These are phyloP conservation scores for Fomitopsis betulina DNA, from an alignment of 1,284 basidiomycete species.

Conservation along the genomic window DNA sequence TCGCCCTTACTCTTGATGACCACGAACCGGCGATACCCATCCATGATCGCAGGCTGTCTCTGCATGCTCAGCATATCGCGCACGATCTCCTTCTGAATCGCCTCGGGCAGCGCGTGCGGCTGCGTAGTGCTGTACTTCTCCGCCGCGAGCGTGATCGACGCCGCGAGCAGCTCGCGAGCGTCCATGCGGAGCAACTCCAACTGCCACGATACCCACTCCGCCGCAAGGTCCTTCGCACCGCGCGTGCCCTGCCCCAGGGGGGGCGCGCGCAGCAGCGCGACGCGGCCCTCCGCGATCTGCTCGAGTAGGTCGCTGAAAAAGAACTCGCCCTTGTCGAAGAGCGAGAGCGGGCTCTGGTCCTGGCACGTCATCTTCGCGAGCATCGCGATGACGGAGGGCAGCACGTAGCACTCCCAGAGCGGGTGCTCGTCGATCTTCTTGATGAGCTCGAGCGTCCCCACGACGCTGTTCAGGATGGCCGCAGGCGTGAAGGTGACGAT, in stretches of 20 bases:
- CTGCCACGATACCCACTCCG: slow-evolving; percentile 26
- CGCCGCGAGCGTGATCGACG: slow-evolving; percentile 38
- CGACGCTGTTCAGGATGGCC: slow-evolving; percentile 48
- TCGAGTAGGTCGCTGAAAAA: slow-evolving; percentile 37
- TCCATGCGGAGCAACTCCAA: slow-evolving; percentile 17
- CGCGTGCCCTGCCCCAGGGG: slow-evolving; percentile 14
- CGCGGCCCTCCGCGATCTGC: slow-evolving; percentile 45
- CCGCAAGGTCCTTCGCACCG: slow-evolving; percentile 10
- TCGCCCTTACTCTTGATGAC: slow-evolving; percentile 41
- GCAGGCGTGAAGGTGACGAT: slow-evolving; percentile 60
- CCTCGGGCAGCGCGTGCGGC: slow-evolving; percentile 18
- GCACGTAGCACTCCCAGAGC: slow-evolving; percentile 59
- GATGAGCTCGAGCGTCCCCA: slow-evolving; percentile 41
- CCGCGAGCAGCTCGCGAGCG: slow-evolving; percentile 35
- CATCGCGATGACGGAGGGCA: slow-evolving; percentile 55
- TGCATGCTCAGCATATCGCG: slow-evolving; percentile 44
- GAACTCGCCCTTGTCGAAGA: slow-evolving; percentile 30
- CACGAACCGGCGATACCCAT: slow-evolving; percentile 56
- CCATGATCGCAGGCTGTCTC: slow-evolving; percentile 52
- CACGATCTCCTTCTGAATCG: slow-evolving; percentile 38
- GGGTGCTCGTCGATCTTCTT: slow-evolving; percentile 50
- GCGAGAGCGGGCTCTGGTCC: slow-evolving; percentile 15
- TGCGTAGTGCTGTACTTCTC: slow-evolving; percentile 26
- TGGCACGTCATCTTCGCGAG: slow-evolving; percentile 25
- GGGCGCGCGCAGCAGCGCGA: slow-evolving; percentile 47